These are phyloP conservation scores for Corchorus olitorius DNA, from an alignment of 345 rosid genomes.

Conservation along the genomic window DNA sequence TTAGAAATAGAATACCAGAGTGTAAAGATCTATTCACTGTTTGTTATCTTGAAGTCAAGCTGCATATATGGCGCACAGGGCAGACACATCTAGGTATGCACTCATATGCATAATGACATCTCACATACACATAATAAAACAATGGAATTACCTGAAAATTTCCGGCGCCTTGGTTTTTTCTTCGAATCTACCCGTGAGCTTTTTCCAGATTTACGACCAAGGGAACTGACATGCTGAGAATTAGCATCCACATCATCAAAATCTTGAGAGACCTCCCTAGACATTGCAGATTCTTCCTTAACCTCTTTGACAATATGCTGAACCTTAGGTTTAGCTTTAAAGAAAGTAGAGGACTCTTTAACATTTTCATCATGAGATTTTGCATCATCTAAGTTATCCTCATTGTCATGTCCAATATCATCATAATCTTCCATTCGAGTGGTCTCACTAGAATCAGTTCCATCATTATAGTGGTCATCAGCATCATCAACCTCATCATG, in stretches of 20 bases:
- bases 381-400: constrained; percentile 24
- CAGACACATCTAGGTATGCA: neutral
- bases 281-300: constrained; percentile 36
- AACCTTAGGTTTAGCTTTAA: constrained; percentile 34
- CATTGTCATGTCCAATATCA: constrained; percentile 50
- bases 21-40: neutral
- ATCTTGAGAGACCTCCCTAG: constrained; percentile 36
- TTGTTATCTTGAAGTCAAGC: neutral
- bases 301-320: constrained; percentile 39
- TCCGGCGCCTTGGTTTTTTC: constrained; percentile 64
- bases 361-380: constrained; percentile 25
- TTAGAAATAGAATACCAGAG: constrained; percentile 4
- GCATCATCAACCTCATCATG: constrained; percentile 38
- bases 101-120: neutral
- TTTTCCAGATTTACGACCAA: constrained; percentile 46
- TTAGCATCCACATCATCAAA: constrained; percentile 21
- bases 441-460: constrained; percentile 52
- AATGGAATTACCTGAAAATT: constrained; percentile 48
- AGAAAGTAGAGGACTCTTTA: constrained; percentile 33
- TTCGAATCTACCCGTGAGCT: constrained; percentile 48
- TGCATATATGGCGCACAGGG: neutral
- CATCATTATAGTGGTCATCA: constrained; percentile 60
- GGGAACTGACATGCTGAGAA: constrained; percentile 24
- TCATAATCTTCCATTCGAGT: constrained; percentile 47
- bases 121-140: neutral